A percentile compares a stretch with the other conserved stretches of the same genome.
These are phyloP conservation scores for Penicillium malachiteum DNA, from an alignment of 495 filamentous ascomycete genomes.

Conservation along the genomic window DNA sequence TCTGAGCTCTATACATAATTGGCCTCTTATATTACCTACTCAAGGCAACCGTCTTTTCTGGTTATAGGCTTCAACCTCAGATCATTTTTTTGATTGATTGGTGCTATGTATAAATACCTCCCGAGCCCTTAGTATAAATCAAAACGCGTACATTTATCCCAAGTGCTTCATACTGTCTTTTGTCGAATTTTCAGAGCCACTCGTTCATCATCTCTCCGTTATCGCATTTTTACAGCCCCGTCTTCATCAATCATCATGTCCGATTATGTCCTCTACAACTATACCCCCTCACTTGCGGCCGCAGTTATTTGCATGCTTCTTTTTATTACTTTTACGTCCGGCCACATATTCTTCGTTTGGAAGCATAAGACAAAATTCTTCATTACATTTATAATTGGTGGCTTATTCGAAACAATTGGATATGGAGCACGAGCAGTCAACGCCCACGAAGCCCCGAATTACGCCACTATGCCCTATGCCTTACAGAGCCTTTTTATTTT, in stretches of 20 bases:
- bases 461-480: conserved; percentile 4
- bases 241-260: not conserved
- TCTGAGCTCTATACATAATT: no score
- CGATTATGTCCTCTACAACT: conserved; percentile 22
- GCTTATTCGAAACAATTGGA: conserved; percentile 44
- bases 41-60: no score
- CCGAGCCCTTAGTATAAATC: no score
- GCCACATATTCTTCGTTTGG: conserved; percentile 48
- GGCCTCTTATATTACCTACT: no score
- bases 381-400: conserved; percentile 56
- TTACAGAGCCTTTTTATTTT: conserved; percentile 14
- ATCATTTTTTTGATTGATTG: no score
- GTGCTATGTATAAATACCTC: no score
- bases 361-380: conserved; percentile 59
- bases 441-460: not conserved
- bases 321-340: conserved; percentile 42
- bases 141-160: no score
- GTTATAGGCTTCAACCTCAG: no score
- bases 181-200: no score
- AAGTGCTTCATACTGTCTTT: no score
- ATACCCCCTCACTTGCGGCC: conserved; percentile 48
- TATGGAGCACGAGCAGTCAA: no score
- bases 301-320: conserved; percentile 50
- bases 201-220: not conserved
- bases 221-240: not conserved